These are phyloP conservation scores for Fusarium sp. DNA, from an alignment of 2,329 filamentous ascomycete species.

Conservation along the genomic window DNA sequence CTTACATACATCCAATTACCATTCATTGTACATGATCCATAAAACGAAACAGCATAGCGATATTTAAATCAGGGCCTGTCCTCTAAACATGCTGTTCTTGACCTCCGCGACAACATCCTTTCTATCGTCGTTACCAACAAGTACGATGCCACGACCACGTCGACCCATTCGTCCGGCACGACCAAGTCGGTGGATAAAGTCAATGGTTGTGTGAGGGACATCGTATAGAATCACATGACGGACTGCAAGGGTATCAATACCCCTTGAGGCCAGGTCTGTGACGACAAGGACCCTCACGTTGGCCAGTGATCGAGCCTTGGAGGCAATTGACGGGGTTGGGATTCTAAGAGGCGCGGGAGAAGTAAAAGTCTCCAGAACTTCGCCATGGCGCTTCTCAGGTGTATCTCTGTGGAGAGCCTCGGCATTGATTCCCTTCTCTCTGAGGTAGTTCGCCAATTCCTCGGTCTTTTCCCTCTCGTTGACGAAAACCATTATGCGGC, in stretches of 20 bases:
- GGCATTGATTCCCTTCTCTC: conserved; percentile 87
- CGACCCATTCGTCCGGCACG: conserved; percentile 92
- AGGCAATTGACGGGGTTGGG: conserved; percentile 41
- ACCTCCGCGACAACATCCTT: conserved; percentile 93
- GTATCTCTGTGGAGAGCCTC: conserved; percentile 87
- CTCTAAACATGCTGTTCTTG: conserved; percentile 86
- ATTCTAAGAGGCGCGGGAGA: conserved; percentile 53
- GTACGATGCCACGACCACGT: conserved; percentile 85
- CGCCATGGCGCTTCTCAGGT: conserved; percentile 77
- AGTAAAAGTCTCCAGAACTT: conserved; percentile 81
- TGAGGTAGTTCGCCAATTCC: conserved; percentile 81
- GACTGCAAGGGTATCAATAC: conserved; percentile 93
- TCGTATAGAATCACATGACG: conserved; percentile 94
- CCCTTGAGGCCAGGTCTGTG: conserved; percentile 89
- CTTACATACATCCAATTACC: conserved; percentile 24
- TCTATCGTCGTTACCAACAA: conserved; percentile 89
- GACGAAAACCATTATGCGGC: conserved; percentile 93
- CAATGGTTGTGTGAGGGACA: conserved; percentile 96
- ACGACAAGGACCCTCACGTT: conserved; percentile 94
- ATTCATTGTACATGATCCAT: conserved; percentile 36
- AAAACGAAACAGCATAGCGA: background rate
- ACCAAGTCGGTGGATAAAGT: conserved; percentile 96
- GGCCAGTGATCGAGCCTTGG: conserved; percentile 62
- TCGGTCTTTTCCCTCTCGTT: conserved; percentile 93
- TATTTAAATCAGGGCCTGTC: conserved; percentile 75